Evolutionary conservation across 441 rosid species (phyloP), one percentile per base, ranked within the genome.

Genomic region (Eruca vesicaria): DNA sequence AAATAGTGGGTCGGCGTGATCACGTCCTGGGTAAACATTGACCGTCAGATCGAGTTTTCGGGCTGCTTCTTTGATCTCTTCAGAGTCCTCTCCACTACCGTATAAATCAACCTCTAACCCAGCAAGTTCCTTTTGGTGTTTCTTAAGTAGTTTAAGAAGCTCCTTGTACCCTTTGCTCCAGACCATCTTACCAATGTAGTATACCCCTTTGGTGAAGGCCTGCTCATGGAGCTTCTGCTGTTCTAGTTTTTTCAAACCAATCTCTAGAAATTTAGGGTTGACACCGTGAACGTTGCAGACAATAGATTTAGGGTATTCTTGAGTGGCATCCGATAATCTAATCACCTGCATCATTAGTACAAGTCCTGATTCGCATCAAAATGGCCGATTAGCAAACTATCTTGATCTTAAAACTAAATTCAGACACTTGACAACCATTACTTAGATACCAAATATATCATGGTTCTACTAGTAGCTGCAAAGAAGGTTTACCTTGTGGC

Each of bases 81-180:
- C 88, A 6, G 92, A 93, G 80, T 93, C 98, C 82, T 95, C 97
- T 33, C 99, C 99, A 65, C 57, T 86, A 64, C 99, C 99, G 64
- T 87, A 91, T 75, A 95, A 83, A 85, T 95, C 95, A 76, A 95
- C 80, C 80, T 91, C 95, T 70, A 93, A 83, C 63, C 86, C 93
- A 75, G 78, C 67, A 55, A 93, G 83, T 72, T 92, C 91, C 79
- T 84, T 85, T 82, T 90, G 95, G 84, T 90, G 87, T 73, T 83
- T 84, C 52, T 9, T 75, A 60, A 95, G 89, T 65, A 93, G 91
- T 76, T 78, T 86, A 70, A 96, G 89, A 36, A 96, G 88, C 83
- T 96, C 98, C 79, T 79, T 87, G 84, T 91, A 96, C 73, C 99
- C 98, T 88, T 96, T 96, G 87, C 84, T 90, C 99, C 98, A 91